Evolutionary conservation across 129 eudicot genomes (phyloP), one percentile per base, ranked within the genome.

Genomic region (Daucus carota): DNA sequence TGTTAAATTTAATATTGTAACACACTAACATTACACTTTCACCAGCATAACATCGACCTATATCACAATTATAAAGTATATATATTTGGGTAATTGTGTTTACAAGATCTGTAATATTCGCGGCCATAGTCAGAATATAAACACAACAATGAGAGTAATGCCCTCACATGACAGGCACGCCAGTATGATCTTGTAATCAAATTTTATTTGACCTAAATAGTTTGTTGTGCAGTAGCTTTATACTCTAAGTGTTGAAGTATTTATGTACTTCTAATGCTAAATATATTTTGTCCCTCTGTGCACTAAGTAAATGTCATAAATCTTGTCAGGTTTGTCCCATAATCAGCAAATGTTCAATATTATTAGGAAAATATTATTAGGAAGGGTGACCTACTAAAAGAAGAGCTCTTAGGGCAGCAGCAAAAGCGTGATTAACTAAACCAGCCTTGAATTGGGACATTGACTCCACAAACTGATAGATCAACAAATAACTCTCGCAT

Each of bases 391-490:
- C 76, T 89, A 94, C 98, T 32, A 91, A 80, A 76, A 94, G 96
- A 67, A 94, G 86, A 67, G 97, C 83, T 81, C 98, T 84, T 31
- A 94, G 80, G 74, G 98, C 98, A 74, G 98, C 96, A 68, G 98
- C 98, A 82, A 94, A 91, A 75, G 98, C 98, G 84, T 94, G 98
- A 85, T 94, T 94, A 67, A 94, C 98, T 74, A 94, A 81, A 73
- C 98, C 98, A 78, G 84, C 85, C 89, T 94, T 94, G 85, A 94
- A 91, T 80, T 91, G 93, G n/a, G 98, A 91, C 83, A 93, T 89
- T 78, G 97, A 91, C 88, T 94, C 98, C 67, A 94, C 96, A 87
- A 94, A 94, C 75, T 86, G 97, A 72, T 83, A 85, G 31, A 94
- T 86, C 50, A 91, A 75, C 75, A 94, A 28, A 87, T 86, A 94